Conservation (phyloP, 805 yeast species). For the Saccharomyces paradoxus region DNA sequence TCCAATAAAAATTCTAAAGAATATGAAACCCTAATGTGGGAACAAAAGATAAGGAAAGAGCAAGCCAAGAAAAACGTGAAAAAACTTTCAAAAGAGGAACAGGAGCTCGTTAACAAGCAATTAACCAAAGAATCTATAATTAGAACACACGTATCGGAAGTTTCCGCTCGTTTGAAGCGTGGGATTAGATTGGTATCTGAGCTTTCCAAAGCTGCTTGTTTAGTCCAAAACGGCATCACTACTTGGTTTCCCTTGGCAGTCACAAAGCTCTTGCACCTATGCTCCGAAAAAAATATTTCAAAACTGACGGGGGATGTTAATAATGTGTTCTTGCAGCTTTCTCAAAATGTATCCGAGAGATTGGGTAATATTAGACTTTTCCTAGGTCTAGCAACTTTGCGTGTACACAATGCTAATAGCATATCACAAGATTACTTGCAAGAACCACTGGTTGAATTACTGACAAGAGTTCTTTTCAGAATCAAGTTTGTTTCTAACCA, state of each 20-base stretch:
- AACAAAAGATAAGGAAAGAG: constrained; percentile 69
- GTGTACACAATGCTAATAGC: constrained; percentile 42
- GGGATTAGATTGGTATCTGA: constrained; percentile 46
- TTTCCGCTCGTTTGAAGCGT: constrained; percentile 36
- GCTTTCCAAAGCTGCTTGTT: constrained; percentile 41
- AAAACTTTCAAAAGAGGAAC: constrained; percentile 74
- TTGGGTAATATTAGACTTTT: constrained; percentile 43
- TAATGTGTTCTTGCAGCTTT: constrained; percentile 45
- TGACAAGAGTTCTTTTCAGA: constrained; percentile 65
- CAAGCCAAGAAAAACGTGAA: constrained; percentile 45
- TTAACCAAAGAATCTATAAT: constrained; percentile 51
- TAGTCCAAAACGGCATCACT: constrained; percentile 55
- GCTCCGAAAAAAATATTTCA: constrained; percentile 30
- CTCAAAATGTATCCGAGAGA: constrained; percentile 44
- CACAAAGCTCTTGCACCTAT: constrained; percentile 38
- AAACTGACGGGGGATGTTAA: constrained; percentile 41
- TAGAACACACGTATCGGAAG: constrained; percentile 38
- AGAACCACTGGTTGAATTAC: constrained; percentile 45
- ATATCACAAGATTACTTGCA: constrained; percentile 40
- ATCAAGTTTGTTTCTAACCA: constrained; percentile 69
- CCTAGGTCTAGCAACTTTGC: constrained; percentile 63
- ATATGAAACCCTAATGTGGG: constrained; percentile 85
- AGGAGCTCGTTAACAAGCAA: constrained; percentile 51
- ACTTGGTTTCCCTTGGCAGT: constrained; percentile 71
- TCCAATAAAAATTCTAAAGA: constrained; percentile 72